Evolutionary conservation across 192 early-diverging fungal species (phyloP), one percentile per base, ranked within the genome.

Genomic region (Spinellus fusiger): DNA sequence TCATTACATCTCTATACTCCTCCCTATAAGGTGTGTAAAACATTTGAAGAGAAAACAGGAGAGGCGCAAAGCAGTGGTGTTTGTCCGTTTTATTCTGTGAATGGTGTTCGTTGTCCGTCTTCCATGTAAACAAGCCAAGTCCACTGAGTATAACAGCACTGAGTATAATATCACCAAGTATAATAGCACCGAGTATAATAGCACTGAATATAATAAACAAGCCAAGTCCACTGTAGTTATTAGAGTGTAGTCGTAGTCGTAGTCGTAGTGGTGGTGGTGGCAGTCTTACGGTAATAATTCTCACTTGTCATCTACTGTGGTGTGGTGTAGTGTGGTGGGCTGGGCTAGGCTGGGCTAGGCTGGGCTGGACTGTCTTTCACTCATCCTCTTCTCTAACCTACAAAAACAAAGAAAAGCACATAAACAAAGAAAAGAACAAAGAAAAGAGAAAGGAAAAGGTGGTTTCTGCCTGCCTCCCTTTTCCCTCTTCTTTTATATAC

Each of bases 1-100:
- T 93, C 94, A 18, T 77, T 96, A 40, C 94, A 96, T 67, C 75
- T 96, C 44, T 96, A 96, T 64, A 89, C 89, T 4, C 94, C 94
- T 28, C 92, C 94, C 2, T 90, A 85, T 62, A 70, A 90, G 22
- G 80, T 78, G 33, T 94, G 92, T 77, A 87, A 85, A 61, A 91
- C 87, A 10, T 96, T 93, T 69, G 83, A 90, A 51, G 89, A 92
- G 62, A 49, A 59, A 1, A 93, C 91, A 0, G 90, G 90, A n/a
- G 64, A 56, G 28, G 75, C 82, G 1, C 71, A 86, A 12, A 72
- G 71, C 23, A 79, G 78, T 27, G 84, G 84, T 20, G 68, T 78
- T 33, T 85, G 82, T 49, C 65, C 78, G 5, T 89, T 84, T 69
- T 88, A 77, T 59, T 84, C 84, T n/a, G 68, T 74, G 26, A 33